These are phyloP conservation scores for Plasmodium coatneyi DNA, from an alignment of 169 alveolate genomes.

Conservation along the genomic window DNA sequence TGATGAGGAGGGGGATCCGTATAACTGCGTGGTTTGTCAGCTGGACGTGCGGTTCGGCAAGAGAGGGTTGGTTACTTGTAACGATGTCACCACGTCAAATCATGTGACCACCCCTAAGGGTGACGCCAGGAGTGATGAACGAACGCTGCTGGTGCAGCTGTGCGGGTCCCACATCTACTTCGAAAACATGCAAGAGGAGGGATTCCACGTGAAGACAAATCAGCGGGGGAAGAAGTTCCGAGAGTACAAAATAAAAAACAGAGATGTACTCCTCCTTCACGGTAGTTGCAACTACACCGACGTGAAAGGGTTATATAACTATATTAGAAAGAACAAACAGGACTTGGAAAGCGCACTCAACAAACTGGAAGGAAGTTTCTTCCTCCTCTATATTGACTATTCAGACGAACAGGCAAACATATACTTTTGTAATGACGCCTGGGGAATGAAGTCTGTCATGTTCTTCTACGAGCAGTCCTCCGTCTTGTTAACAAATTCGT, in stretches of 20 bases:
- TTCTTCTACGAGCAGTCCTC: constrained; percentile 29
- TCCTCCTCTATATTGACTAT: constrained; percentile 23
- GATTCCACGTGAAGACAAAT: not conserved
- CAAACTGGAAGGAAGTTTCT: constrained; percentile 53
- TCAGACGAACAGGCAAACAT: constrained; percentile 7
- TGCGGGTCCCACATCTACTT: constrained; percentile 36
- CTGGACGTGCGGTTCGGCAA: not conserved
- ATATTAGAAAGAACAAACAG: not conserved
- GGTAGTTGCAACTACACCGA: constrained; percentile 1
- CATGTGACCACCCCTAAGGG: not conserved
- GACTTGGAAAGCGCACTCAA: not conserved
- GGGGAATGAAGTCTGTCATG: constrained; percentile 58
- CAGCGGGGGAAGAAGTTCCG: not conserved
- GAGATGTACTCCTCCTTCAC: constrained; percentile 6
- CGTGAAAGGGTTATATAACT: constrained; percentile 13
- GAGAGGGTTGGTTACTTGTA: no score
- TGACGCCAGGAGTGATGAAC: not conserved
- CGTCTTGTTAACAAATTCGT: constrained; percentile 25
- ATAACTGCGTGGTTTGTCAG: constrained; percentile 11
- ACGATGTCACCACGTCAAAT: not conserved
- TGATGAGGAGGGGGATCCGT: not conserved
- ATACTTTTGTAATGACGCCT: constrained; percentile 27
- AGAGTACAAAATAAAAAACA: constrained; percentile 26
- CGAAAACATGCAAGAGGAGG: constrained; percentile 12
- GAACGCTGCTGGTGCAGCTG: constrained; percentile 4